phyloP scores from a whole-genome alignment of 2,329 filamentous ascomycete species.

The Ophiocordyceps robertsii region DNA sequence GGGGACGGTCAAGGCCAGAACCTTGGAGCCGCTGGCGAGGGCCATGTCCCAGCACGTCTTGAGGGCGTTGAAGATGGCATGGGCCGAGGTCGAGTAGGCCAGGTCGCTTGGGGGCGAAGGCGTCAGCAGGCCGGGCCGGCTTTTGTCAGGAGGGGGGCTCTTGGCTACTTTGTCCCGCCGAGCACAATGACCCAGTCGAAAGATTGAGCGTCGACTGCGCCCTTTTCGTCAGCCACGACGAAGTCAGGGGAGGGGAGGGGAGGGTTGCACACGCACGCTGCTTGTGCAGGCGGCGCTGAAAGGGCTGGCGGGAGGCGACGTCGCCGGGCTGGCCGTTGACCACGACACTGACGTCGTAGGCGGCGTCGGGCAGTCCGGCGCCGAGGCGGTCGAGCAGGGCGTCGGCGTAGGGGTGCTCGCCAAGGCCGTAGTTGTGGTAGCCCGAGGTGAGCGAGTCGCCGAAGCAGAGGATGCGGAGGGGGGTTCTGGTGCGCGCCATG shows the following conservation, averaged over 20 bases:
- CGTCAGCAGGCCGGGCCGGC: background rate
- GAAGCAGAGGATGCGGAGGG: conserved; percentile 46
- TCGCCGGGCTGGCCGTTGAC: conserved; percentile 40
- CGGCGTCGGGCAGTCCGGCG: conserved; percentile 27
- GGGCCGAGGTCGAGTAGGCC: conserved; percentile 19
- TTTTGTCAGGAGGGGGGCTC: background rate
- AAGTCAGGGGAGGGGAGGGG: background rate
- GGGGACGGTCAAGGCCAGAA: conserved; percentile 51
- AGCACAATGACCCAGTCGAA: conserved; percentile 52
- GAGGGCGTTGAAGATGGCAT: conserved; percentile 34
- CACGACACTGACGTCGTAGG: conserved; percentile 27
- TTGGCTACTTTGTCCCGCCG: conserved; percentile 46
- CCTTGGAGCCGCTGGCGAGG: conserved; percentile 33
- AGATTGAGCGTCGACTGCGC: conserved; percentile 9
- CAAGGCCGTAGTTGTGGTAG: conserved; percentile 27
- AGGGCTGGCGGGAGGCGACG: conserved; percentile 22
- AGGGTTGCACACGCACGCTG: conserved; percentile 20
- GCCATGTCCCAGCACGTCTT: conserved; percentile 35
- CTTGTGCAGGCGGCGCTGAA: conserved; percentile 14
- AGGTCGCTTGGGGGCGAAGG: conserved; percentile 32
- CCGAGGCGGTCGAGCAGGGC: conserved; percentile 32
- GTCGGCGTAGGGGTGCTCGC: conserved; percentile 38
- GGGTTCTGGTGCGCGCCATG: background rate
- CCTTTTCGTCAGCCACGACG: background rate
- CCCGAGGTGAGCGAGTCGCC: conserved; percentile 52